Conservation (phyloP, 805 yeast genomes). For the Metschnikowia gruessii region DNA sequence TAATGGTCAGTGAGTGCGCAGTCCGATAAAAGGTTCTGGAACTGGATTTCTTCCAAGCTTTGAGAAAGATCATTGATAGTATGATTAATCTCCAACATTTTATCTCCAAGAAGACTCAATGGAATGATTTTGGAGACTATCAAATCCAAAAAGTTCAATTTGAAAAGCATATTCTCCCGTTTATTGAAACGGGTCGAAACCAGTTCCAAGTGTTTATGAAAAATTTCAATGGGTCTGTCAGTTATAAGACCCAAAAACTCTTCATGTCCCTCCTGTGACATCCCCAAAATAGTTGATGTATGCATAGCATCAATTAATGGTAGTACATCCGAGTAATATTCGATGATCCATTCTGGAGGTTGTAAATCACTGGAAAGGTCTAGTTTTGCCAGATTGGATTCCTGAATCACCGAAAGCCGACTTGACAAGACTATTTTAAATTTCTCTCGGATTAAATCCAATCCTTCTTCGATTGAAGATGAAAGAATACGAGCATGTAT, state of each 20-base stretch:
- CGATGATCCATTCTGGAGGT: constrained; percentile 81
- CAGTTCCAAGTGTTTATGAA: constrained; percentile 31
- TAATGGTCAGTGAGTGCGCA: constrained; percentile 58
- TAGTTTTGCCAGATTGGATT: constrained; percentile 39
- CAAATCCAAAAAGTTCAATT: constrained; percentile 59
- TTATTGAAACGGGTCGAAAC: constrained; percentile 27
- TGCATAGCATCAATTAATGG: constrained; percentile 48
- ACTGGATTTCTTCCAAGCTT: constrained; percentile 45
- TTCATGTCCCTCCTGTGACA: constrained; percentile 33
- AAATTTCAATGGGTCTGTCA: constrained; percentile 44
- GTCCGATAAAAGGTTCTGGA: constrained; percentile 45
- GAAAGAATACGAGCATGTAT: constrained; percentile 21
- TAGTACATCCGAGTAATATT: constrained; percentile 59
- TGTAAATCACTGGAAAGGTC: constrained; percentile 54
- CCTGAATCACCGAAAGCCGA: constrained; percentile 31
- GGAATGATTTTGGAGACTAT: constrained; percentile 54
- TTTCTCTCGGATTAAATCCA: constrained; percentile 27
- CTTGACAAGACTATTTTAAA: constrained; percentile 26
- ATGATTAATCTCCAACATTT: constrained; percentile 36
- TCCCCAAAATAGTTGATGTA: constrained; percentile 40
- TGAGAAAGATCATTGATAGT: constrained; percentile 34
- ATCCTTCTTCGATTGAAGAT: constrained; percentile 24
- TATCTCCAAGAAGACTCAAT: constrained; percentile 35
- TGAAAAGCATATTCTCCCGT: constrained; percentile 42
- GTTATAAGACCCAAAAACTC: constrained; percentile 43